Base-by-base conservation (phyloP, 768 basidiomycete species). In the Leccinum imitatum region DNA sequence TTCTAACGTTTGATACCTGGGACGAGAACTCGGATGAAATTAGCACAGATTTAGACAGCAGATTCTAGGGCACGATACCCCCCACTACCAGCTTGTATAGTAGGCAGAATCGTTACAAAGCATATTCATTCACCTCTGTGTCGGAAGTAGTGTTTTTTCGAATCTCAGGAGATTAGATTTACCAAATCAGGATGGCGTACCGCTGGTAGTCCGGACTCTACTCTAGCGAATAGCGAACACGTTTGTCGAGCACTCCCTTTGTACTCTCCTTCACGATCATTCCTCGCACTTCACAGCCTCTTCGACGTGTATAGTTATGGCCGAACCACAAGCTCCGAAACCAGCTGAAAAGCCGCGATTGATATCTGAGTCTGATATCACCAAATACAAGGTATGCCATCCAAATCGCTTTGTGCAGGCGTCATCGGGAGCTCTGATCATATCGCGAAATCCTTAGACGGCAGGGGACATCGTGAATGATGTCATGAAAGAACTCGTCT, bases 401-500 rank as follows among this genome's bases (percentile, higher is more conserved):
- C 50, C 54, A 52, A 55, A 57, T 53, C 17, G 4, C 51, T 23
- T 53, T 35, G 50, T 66, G 69, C 66, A 33, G 23, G 31, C 33
- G 59, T 60, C 60, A 56, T 56, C 46, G 51, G 47, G 48, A 57
- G 23, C 48, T 31, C 61, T 63, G 48, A 66, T 59, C 30, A 37
- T 56, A n/a, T 37, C 52, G 48, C 47, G 13, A 54, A 56, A 53
- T 54, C 56, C 69, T 13, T 57, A 96, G 91, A 81, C 86, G n/a
- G 94, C 96, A 21, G 93, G 92, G 58, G 93, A 95, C 66, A 93
- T 96, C 76, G 88, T 91, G 46, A 84, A 90, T 67, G 82, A 84
- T 66, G 93, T 91, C 59, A 84, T 90, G 72, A 91, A 91, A 78
- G 90, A 89, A 79, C 82, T 98, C 68, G 80, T 97, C 66, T 86